A percentile compares a stretch with the other conserved stretches of the same genome.
Conservation (phyloP, 495 filamentous ascomycete species). For the Penicillium desertorum region DNA sequence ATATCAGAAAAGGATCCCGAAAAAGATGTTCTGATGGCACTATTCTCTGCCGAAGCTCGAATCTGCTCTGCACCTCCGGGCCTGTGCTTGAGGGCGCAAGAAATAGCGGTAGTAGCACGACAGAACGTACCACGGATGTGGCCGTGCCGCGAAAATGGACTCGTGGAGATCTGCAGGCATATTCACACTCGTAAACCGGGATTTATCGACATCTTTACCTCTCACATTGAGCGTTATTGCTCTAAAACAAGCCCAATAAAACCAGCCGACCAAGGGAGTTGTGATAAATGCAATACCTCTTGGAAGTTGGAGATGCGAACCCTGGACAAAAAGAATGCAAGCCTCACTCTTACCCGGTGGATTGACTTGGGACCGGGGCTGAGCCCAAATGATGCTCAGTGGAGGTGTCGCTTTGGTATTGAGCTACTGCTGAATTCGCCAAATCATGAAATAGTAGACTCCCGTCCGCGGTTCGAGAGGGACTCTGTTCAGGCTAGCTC, state of each 20-base stretch:
- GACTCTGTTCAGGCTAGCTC: slow-evolving; percentile 10
- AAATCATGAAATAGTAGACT: slow-evolving; percentile 1
- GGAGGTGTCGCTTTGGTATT: slow-evolving; percentile 5
- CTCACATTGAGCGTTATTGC: slow-evolving; percentile 2
- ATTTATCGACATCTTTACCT: background rate
- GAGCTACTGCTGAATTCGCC: background rate
- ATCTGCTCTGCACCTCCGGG: slow-evolving; percentile 3
- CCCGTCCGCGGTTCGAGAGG: slow-evolving; percentile 2
- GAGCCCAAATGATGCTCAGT: background rate
- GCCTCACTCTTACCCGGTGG: slow-evolving; percentile 14
- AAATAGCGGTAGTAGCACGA: slow-evolving; percentile 2
- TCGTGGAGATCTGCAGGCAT: slow-evolving; percentile 4
- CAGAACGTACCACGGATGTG: slow-evolving; percentile 2
- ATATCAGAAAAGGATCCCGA: background rate
- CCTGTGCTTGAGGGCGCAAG: background rate
- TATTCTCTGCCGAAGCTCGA: slow-evolving; percentile 10
- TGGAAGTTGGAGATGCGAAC: slow-evolving; percentile 17
- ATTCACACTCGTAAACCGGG: background rate
- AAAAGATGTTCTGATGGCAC: background rate
- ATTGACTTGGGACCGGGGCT: slow-evolving; percentile 13
- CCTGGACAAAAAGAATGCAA: slow-evolving; percentile 6
- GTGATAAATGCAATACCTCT: slow-evolving; percentile 16
- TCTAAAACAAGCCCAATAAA: background rate
- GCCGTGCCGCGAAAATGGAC: background rate
- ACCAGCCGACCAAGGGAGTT: slow-evolving; percentile 8